Base-by-base conservation (phyloP, 2,329 filamentous ascomycete species). In the Penicillium sp. region DNA sequence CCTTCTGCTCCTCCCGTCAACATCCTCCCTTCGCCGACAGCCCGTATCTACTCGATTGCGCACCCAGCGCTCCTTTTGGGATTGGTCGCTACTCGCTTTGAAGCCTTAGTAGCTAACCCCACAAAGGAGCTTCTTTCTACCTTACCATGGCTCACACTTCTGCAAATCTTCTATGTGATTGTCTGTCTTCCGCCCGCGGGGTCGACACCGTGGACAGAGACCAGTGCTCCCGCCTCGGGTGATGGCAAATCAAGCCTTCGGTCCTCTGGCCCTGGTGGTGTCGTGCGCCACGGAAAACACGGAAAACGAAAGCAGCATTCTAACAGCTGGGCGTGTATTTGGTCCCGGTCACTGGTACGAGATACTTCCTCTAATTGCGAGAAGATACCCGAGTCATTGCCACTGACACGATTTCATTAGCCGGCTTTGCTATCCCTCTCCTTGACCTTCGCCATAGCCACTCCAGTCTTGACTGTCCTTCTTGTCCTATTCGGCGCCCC, bases 401-500 rank as follows among this genome's bases (percentile, higher is more conserved):
- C 30, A 32, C 49, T 58, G 30, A 56, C 19, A 10, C 14, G 38
- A 34, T 45, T 35, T 26, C 5, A 29, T n/a, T 46, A 96, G 81
- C 86, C 90, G 2, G 81, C 84, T 2, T 80, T 94, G 61, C 78
- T 92, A 53, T 87, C 89, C 7, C 81, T 93, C 30, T 76, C 81
- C 13, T 67, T 82, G 16, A 73, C 74, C 5, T 61, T 71, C 46
- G 70, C 82, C 56, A 77, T 84, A 48, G 79, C 80, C 5, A 78
- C 83, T 0, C 84, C 85, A 2, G 67, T 84, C 34, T 76, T 87
- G 41, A 74, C 80, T 70, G 70, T 84, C 40, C 75, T 86, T 35
- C 82, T 95, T 65, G 80, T 97, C 66, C 88, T 97, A 62, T 95
- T 97, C 74, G 94, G 94, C 67, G 94, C 93, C 7, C 94, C 94